A percentile compares a stretch with the other conserved stretches of the same genome.
phyloP scores from a whole-genome alignment of 148 eudicot species.

The Vaccinium macrocarpon region DNA sequence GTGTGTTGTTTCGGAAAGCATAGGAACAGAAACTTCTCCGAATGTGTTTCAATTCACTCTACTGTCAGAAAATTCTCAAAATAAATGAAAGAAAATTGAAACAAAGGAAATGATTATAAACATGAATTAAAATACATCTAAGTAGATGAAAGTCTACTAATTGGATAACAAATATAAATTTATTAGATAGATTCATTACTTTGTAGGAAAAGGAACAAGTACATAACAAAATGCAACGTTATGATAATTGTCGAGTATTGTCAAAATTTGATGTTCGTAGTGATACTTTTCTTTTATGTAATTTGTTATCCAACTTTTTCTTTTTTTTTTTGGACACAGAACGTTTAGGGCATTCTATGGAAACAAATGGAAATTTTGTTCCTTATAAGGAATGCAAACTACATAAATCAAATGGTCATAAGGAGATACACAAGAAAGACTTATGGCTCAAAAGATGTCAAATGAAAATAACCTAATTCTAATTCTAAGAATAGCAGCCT shows the following conservation, averaged over 20 bases:
- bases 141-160: neutral
- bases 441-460: neutral
- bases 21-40: neutral
- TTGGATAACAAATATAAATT: neutral
- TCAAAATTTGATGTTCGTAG: neutral
- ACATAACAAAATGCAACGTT: neutral
- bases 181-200: neutral
- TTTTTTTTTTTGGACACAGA: neutral
- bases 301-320: neutral
- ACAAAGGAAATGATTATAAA: neutral
- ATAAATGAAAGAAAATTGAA: neutral
- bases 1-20: constrained; percentile 1
- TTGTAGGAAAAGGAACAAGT: neutral
- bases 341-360: neutral
- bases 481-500: neutral
- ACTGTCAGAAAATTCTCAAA: neutral
- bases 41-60: neutral
- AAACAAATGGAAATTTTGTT: neutral
- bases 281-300: neutral
- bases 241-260: neutral
- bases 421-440: neutral
- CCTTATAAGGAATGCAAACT: neutral
- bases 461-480: neutral
- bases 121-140: neutral
- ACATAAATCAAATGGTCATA: neutral